Percentiles rank a stretch among this genome's conserved stretches.
Evolutionary conservation across 345 rosid species (phyloP).

Genomic region (Trapa bicornis): DNA sequence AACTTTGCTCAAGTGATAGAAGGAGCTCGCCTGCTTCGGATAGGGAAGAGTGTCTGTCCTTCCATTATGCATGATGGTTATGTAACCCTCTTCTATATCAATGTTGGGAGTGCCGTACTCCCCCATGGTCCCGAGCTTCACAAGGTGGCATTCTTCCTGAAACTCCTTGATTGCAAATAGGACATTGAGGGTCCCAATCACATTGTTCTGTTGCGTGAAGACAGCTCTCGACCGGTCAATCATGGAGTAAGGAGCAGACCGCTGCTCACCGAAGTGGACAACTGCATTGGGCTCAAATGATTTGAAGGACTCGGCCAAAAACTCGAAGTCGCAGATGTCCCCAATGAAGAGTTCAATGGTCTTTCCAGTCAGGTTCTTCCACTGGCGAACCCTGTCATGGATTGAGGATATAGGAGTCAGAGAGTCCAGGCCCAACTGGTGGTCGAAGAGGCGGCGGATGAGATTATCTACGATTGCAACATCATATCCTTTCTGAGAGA

Average conservation of each 20-base stretch:
- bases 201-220: constrained; percentile 85
- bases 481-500: constrained; percentile 69
- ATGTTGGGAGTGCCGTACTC: constrained; percentile 99
- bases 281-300: constrained; percentile 86
- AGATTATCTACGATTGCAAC: constrained; percentile 83
- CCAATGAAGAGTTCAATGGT: constrained; percentile 70
- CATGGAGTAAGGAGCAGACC: constrained; percentile 97
- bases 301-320: constrained; percentile 66
- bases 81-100: constrained; percentile 94
- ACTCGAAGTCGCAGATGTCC: constrained; percentile 89
- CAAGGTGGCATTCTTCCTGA: constrained; percentile 76
- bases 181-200: constrained; percentile 86
- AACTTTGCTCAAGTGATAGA: constrained; percentile 97
- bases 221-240: constrained; percentile 88
- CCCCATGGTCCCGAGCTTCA: constrained; percentile 97
- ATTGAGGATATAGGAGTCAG: constrained; percentile 81
- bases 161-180: constrained; percentile 95
- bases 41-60: constrained; percentile 90
- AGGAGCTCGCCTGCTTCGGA: constrained; percentile 97
- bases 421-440: constrained; percentile 85
- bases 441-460: constrained; percentile 77
- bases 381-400: constrained; percentile 63
- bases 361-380: constrained; percentile 85
- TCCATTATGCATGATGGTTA: constrained; percentile 85
- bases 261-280: constrained; percentile 92